Percentiles rank a stretch among this genome's conserved stretches.
Conservation (phyloP, 305 asterid genomes). For the Fraxinus latifolia region DNA sequence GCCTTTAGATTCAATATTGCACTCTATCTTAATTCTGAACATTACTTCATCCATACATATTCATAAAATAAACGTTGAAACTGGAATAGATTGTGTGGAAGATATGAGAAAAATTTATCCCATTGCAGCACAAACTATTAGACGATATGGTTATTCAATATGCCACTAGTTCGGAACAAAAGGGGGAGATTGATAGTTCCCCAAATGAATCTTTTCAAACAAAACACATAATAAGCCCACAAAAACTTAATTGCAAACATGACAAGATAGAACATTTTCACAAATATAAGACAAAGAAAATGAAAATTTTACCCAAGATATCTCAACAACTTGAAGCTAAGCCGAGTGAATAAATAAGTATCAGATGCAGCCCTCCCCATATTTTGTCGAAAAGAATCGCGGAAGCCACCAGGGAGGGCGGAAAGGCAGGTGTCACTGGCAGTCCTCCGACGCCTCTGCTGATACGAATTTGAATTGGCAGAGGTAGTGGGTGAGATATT, state of each 20-base stretch:
- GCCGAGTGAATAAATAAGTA: constrained; percentile 52
- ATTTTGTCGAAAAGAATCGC: constrained; percentile 39
- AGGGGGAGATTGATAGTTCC: neutral
- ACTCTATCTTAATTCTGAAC: neutral
- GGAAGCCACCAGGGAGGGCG: constrained; percentile 29
- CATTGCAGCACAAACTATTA: neutral
- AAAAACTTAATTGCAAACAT: neutral
- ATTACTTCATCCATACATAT: neutral
- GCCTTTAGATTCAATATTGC: neutral
- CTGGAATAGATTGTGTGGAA: neutral
- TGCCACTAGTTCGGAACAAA: neutral
- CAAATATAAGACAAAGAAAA: neutral
- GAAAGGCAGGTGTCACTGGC: constrained; percentile 54
- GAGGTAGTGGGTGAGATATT: constrained; percentile 19
- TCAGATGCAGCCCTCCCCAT: constrained; percentile 54
- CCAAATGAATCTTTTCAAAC: neutral
- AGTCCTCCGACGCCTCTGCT: constrained; percentile 60
- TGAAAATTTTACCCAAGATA: constrained; percentile 61
- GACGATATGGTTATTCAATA: neutral
- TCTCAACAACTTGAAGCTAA: constrained; percentile 48
- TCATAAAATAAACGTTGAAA: neutral
- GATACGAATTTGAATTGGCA: constrained; percentile 27
- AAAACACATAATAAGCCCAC: neutral
- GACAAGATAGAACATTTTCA: neutral
- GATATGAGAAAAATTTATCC: neutral